phyloP scores from a whole-genome alignment of 176 grass and related monocot species.

The Carex littledalei region DNA sequence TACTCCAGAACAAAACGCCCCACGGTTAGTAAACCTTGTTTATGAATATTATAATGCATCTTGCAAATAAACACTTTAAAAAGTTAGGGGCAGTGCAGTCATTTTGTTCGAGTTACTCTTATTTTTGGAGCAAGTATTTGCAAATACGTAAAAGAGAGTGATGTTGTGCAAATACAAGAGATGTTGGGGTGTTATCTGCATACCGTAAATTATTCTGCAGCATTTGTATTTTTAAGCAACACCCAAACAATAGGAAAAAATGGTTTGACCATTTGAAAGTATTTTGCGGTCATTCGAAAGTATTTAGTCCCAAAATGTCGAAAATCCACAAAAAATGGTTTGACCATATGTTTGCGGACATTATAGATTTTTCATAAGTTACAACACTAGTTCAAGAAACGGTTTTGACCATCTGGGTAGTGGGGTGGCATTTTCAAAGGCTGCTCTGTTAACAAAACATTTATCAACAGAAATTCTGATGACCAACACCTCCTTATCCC shows the following conservation, averaged over 20 bases:
- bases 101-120: background rate
- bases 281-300: too few relatives aligned
- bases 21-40: slow-evolving; percentile 45
- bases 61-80: background rate
- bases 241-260: background rate
- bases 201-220: background rate
- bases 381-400: background rate
- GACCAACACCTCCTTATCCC: too few relatives aligned
- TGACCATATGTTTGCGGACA: background rate
- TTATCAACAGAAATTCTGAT: background rate
- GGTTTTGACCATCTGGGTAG: background rate
- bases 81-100: background rate
- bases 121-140: background rate
- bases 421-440: too few relatives aligned
- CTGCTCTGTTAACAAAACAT: background rate
- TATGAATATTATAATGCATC: background rate
- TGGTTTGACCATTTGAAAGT: too few relatives aligned
- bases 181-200: background rate
- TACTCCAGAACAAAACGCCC: slow-evolving; percentile 71
- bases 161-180: too few relatives aligned
- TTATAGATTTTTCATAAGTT: background rate
- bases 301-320: too few relatives aligned
- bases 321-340: too few relatives aligned
- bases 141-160: background rate
- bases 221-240: background rate